Evolutionary conservation across 768 basidiomycete species (phyloP), one percentile per base, ranked within the genome.

Genomic region (Hygrocybe punicea): DNA sequence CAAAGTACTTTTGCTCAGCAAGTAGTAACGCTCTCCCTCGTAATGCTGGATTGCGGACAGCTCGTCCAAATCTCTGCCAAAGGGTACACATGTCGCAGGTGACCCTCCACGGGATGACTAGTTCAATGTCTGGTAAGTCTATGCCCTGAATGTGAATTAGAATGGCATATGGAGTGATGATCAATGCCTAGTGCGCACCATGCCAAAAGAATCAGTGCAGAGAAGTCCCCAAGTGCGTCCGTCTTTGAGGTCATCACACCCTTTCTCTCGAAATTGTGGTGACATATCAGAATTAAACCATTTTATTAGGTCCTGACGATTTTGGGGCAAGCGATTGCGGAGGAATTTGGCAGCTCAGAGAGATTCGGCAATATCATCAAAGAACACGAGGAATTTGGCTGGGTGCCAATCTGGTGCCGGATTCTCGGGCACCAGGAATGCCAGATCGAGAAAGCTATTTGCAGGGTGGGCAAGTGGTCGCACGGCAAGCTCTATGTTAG

Each of bases 281-380:
- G 62, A 54, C 65, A 69, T 67, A 19, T 65, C 61, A 4, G 61
- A 59, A 36, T 67, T 63, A 23, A 67, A 67, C 60, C 63, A 67
- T 46, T 59, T 55, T 33, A 68, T 47, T 47, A 58, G 66, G 44
- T 62, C 57, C 14, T 40, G 51, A 14, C 56, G 45, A 23, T 61
- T 55, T 2, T 14, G 17, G 1, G 60, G 65, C 7, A 68, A 51
- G 4, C 44, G 51, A 1, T 13, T n/a, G 1, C 53, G 52, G n/a
- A 68, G 58, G 50, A 17, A 60, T 17, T 51, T 29, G 16, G 56
- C 45, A 0, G 55, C 59, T 2, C 33, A 46, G 29, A 62, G 55
- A 0, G 58, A 49, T 17, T 65, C 61, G 2, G 44, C 46, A 13
- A 63, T 65, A 34, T 51, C 55, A 36, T 68, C 61, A 29, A 65